phyloP scores from a whole-genome alignment of 179 eudicot species.

The Spergularia azorica region DNA sequence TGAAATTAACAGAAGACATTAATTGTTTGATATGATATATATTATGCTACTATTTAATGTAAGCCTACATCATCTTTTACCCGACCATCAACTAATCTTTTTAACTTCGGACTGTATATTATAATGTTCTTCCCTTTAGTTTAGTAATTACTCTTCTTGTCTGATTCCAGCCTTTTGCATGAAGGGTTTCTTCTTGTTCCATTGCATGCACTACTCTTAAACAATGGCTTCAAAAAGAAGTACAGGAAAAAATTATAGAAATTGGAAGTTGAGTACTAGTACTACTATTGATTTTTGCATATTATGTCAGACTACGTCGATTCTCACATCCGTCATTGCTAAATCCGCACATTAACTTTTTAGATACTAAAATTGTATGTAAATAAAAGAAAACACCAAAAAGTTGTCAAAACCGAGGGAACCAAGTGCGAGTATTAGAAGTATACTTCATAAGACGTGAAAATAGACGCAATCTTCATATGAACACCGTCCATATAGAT shows the following conservation, averaged over 20 bases:
- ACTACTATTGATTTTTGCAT: too few relatives aligned
- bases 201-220: background rate
- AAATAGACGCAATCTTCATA: too few relatives aligned
- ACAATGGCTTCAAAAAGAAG: background rate
- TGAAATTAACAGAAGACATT: conserved; percentile 25
- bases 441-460: too few relatives aligned
- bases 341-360: too few relatives aligned
- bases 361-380: too few relatives aligned
- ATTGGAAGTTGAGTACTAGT: background rate
- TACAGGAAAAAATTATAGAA: background rate
- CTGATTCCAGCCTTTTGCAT: conserved; percentile 15
- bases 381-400: too few relatives aligned
- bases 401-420: too few relatives aligned
- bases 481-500: too few relatives aligned
- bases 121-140: background rate
- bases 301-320: too few relatives aligned
- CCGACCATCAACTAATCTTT: conserved; percentile 20
- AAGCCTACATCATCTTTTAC: conserved; percentile 8
- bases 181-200: conserved; percentile 8
- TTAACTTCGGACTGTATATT: background rate
- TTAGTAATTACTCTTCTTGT: background rate
- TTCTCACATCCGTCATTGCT: too few relatives aligned
- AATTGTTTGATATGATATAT: conserved; percentile 12
- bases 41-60: background rate
- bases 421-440: too few relatives aligned